These are phyloP conservation scores for Psilocybe azurescens DNA, from an alignment of 768 basidiomycete genomes.

Conservation along the genomic window DNA sequence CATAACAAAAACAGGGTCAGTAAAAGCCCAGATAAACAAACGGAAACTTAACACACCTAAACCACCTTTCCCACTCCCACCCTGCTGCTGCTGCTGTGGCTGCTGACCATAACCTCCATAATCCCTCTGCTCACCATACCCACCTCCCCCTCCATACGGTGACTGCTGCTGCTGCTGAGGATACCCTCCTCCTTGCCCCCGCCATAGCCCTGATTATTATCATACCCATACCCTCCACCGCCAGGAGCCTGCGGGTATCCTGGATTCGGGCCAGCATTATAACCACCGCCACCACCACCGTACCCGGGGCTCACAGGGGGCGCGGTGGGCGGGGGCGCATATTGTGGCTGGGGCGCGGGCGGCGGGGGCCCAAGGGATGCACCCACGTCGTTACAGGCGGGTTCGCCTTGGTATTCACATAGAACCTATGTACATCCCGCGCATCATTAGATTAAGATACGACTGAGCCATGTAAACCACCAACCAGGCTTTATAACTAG, in stretches of 20 bases:
- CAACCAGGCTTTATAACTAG: slow-evolving; percentile 66
- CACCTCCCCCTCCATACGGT: slow-evolving; percentile 11
- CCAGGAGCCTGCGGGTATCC: slow-evolving; percentile 9
- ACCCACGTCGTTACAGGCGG: slow-evolving; percentile 74
- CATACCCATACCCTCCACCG: slow-evolving; percentile 22
- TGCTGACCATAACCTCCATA: slow-evolving; percentile 26
- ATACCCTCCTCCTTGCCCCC: slow-evolving; percentile 12
- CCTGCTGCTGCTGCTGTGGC: slow-evolving; percentile 1
- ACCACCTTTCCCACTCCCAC: slow-evolving; percentile 20
- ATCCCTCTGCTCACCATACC: slow-evolving; percentile 12
- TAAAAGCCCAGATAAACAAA: slow-evolving; percentile 13
- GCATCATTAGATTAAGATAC: not conserved
- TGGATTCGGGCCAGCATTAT: slow-evolving; percentile 18
- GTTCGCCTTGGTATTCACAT: slow-evolving; percentile 67
- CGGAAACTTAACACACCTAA: slow-evolving; percentile 16
- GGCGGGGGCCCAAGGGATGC: slow-evolving; percentile 67
- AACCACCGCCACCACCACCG: slow-evolving; percentile 33
- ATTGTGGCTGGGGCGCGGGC: slow-evolving; percentile 43
- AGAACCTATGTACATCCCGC: slow-evolving; percentile 60
- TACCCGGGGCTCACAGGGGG: slow-evolving; percentile 47
- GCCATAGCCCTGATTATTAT: slow-evolving; percentile 35
- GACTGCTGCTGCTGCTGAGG: slow-evolving; percentile 20
- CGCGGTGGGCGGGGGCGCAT: slow-evolving; percentile 46
- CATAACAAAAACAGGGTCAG: not conserved
- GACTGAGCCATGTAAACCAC: slow-evolving; percentile 19